Evolutionary conservation across 1,139 yeast species (phyloP).

Genomic region (Candida sanyaensis): DNA sequence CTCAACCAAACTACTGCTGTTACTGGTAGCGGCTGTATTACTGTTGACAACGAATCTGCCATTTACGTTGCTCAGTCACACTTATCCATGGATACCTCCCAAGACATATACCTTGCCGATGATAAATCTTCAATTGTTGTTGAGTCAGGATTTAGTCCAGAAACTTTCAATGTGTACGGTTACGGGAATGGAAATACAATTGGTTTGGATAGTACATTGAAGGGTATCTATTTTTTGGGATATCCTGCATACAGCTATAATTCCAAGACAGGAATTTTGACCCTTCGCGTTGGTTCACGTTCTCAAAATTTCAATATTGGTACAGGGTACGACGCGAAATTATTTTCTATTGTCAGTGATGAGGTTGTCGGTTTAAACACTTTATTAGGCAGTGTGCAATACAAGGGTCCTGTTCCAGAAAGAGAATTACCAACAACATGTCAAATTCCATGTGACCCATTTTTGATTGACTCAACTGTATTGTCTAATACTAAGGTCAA

Average conservation of each 20-base stretch:
- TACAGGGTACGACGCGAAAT: conserved; percentile 16
- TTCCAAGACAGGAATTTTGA: conserved; percentile 21
- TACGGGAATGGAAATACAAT: conserved; percentile 29
- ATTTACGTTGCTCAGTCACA: not conserved
- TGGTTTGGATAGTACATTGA: conserved; percentile 17
- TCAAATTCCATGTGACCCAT: not conserved
- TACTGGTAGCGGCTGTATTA: conserved; percentile 13
- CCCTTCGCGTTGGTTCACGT: conserved; percentile 11
- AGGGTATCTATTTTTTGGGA: not conserved
- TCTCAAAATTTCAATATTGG: conserved; percentile 22
- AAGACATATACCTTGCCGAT: not conserved
- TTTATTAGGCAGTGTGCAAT: not conserved
- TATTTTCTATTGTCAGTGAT: conserved; percentile 7
- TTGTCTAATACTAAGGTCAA: too few species aligned
- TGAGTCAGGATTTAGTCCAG: not conserved
- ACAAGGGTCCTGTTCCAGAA: not conserved
- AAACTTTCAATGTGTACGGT: conserved; percentile 24
- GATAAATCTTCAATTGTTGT: not conserved
- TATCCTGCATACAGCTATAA: conserved; percentile 13
- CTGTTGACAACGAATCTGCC: not conserved
- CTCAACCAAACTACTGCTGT: not conserved
- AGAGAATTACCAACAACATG: not conserved
- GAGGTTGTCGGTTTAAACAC: not conserved
- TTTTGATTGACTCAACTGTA: too few species aligned
- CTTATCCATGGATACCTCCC: not conserved